Conservation (phyloP, 805 yeast genomes). For the Pichia gijzeniarum region DNA sequence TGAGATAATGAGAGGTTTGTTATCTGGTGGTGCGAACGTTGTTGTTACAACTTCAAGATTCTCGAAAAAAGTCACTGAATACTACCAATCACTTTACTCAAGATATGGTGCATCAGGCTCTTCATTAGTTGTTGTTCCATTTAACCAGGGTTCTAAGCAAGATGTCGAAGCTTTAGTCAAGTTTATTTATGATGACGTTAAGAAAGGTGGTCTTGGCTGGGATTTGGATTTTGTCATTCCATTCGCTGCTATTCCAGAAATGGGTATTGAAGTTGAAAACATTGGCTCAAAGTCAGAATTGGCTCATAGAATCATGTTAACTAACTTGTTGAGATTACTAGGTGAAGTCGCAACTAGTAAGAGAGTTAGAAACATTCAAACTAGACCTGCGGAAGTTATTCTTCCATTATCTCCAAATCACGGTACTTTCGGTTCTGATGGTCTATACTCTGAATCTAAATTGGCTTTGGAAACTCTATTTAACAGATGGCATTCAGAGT, state of each 20-base stretch:
- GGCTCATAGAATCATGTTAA: constrained; percentile 98
- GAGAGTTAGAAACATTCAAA: constrained; percentile 66
- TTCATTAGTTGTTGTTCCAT: constrained; percentile 91
- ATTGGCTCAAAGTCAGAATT: constrained; percentile 94
- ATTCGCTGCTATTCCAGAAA: constrained; percentile 98
- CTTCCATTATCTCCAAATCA: constrained; percentile 98
- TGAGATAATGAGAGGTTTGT: constrained; percentile 87
- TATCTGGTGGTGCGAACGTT: constrained; percentile 97
- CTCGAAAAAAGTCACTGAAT: constrained; percentile 91
- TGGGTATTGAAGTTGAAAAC: constrained; percentile 89
- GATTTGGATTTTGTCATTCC: constrained; percentile 95
- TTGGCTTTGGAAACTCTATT: constrained; percentile 90
- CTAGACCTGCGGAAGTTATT: constrained; percentile 97
- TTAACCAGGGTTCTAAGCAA: constrained; percentile 95
- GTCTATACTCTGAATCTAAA: constrained; percentile 97
- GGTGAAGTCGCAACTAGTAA: constrained; percentile 88
- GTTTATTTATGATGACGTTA: constrained; percentile 76
- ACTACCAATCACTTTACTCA: constrained; percentile 88
- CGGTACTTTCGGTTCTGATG: constrained; percentile 98
- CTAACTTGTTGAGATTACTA: constrained; percentile 85
- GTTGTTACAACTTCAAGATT: constrained; percentile 94
- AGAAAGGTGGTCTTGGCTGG: constrained; percentile 94
- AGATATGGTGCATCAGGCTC: constrained; percentile 91
- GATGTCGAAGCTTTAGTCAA: constrained; percentile 83
- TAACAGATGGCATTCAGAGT: constrained; percentile 98